Percentiles rank a stretch among this genome's conserved stretches.
Evolutionary conservation across 257 asterid genomes (phyloP).

Genomic region (Fraxinus excelsior): DNA sequence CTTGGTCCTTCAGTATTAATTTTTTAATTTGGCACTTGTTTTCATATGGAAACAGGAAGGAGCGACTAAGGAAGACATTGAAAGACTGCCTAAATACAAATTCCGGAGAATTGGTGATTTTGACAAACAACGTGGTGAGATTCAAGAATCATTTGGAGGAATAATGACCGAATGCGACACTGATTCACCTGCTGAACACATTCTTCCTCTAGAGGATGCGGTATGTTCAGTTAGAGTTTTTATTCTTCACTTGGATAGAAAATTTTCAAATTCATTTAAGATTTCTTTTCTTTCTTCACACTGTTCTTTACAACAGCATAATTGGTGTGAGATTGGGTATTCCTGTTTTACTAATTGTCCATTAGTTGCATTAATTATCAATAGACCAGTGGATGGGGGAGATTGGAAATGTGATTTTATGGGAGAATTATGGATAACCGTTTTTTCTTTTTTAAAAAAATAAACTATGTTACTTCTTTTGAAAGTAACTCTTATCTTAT

Average conservation of each 20-base stretch:
- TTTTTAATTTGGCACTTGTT: not conserved
- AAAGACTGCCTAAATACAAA: slow-evolving; percentile 75
- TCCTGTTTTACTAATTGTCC: not conserved
- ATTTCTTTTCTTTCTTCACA: not conserved
- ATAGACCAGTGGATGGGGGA: not conserved
- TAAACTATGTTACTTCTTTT: too few species aligned
- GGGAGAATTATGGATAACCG: not conserved
- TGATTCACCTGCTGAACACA: slow-evolving; percentile 72
- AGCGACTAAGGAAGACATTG: slow-evolving; percentile 95
- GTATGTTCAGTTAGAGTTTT: slow-evolving; percentile 45
- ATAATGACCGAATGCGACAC: slow-evolving; percentile 82
- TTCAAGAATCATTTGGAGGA: slow-evolving; percentile 94
- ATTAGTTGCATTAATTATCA: not conserved
- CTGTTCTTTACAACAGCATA: not conserved
- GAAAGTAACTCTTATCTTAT: not conserved
- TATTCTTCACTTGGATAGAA: not conserved
- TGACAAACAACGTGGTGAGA: slow-evolving; percentile 88
- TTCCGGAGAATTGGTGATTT: slow-evolving; percentile 88
- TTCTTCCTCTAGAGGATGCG: slow-evolving; percentile 88
- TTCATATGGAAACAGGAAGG: slow-evolving; percentile 72
- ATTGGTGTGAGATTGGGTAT: not conserved
- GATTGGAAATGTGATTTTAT: not conserved
- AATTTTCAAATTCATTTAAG: not conserved
- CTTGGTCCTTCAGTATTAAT: not conserved
- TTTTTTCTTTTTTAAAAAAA: too few species aligned